Evolutionary conservation across 345 rosid genomes (phyloP).

Genomic region (Hypericum androsaemum): DNA sequence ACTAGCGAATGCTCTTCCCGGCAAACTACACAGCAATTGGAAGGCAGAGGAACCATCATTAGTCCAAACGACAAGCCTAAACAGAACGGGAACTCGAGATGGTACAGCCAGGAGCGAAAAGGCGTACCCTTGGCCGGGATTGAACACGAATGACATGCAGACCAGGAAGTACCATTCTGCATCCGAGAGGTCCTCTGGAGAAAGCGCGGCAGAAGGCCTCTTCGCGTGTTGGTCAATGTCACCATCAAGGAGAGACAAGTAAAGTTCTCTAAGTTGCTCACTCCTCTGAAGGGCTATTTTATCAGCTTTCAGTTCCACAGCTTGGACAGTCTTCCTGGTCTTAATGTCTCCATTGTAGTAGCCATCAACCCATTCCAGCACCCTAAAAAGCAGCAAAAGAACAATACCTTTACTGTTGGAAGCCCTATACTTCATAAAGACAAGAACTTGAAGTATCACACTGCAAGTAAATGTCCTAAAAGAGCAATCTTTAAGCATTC

Average conservation of each 20-base stretch:
- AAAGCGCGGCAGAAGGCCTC: slow-evolving; percentile 6
- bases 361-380: slow-evolving; percentile 86
- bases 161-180: slow-evolving; percentile 14
- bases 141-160: slow-evolving; percentile 14
- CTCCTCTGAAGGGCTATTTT: slow-evolving; percentile 77
- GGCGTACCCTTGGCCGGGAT: slow-evolving; percentile 72
- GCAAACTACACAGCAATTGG: slow-evolving; percentile 42
- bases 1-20: slow-evolving; percentile 62
- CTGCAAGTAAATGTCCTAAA: too few relatives aligned
- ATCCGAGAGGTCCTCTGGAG: slow-evolving; percentile 9
- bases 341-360: slow-evolving; percentile 95
- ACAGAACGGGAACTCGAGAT: too few relatives aligned
- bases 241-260: slow-evolving; percentile 50
- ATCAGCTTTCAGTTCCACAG: slow-evolving; percentile 55
- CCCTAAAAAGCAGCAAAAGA: slow-evolving; percentile 27
- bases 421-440: too few relatives aligned
- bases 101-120: neutral
- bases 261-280: slow-evolving; percentile 76
- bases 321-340: slow-evolving; percentile 83
- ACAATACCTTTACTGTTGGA: neutral
- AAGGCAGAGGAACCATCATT: neutral
- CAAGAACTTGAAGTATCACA: too few relatives aligned
- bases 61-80: neutral
- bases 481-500: too few relatives aligned
- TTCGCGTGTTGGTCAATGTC: slow-evolving; percentile 38